Percentiles rank a stretch among this genome's conserved stretches.
Evolutionary conservation across 2,329 filamentous ascomycete genomes (phyloP).

Genomic region (Colletotrichum viniferum): DNA sequence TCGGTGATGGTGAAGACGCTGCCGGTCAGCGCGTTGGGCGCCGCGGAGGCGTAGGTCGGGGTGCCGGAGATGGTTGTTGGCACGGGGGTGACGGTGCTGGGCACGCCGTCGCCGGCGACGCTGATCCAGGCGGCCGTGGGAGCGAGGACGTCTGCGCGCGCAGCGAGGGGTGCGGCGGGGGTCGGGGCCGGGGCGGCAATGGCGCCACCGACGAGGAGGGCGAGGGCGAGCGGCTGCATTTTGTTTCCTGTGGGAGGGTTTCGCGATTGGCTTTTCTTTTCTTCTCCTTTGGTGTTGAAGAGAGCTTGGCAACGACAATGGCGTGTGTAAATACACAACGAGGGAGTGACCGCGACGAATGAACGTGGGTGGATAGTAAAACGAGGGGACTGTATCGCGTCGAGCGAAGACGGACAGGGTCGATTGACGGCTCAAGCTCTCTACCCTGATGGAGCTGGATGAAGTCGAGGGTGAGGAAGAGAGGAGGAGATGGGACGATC

Average conservation of each 20-base stretch:
- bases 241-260: background rate
- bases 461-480: background rate
- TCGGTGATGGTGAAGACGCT: slow-evolving; percentile 42
- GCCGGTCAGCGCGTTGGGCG: slow-evolving; percentile 52
- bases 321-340: background rate
- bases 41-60: slow-evolving; percentile 39
- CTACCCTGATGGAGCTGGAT: background rate
- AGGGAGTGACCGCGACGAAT: background rate
- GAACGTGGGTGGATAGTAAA: background rate
- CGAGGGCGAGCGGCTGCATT: slow-evolving; percentile 36
- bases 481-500: background rate
- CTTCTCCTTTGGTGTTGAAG: background rate
- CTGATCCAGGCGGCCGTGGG: slow-evolving; percentile 55
- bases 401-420: background rate
- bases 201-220: slow-evolving; percentile 30
- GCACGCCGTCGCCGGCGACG: slow-evolving; percentile 50
- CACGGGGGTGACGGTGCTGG: slow-evolving; percentile 55
- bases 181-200: slow-evolving; percentile 34
- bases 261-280: background rate
- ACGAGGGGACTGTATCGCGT: background rate
- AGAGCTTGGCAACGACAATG: background rate
- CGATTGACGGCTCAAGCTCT: background rate
- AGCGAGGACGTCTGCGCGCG: slow-evolving; percentile 24
- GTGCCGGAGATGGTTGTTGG: slow-evolving; percentile 50
- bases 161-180: slow-evolving; percentile 20